Evolutionary conservation across 768 basidiomycete genomes (phyloP), one percentile per base, ranked within the genome.

Genomic region (Lactarius vividus): DNA sequence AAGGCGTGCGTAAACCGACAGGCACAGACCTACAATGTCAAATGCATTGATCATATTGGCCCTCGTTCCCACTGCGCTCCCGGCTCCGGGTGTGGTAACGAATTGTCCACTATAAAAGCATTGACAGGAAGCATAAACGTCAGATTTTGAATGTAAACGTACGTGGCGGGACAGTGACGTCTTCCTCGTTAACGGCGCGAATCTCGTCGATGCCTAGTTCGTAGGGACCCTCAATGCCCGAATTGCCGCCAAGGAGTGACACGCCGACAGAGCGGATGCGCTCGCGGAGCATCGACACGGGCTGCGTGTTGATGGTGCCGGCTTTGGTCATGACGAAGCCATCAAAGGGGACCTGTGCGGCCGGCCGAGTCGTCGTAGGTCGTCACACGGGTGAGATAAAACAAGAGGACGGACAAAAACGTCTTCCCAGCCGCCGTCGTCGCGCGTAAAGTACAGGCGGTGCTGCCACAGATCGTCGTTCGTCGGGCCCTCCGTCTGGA

Each of bases 401-500:
- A 33, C 66, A 49, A n/a, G 68, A 59, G 20, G 31, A 82, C 88
- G 71, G 69, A 92, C 92, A 72, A 88, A 88, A 18, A 96, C 74
- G 71, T 93, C 88, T 74, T 94, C 89, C 94, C 94, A 96, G 4
- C 80, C 77, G 29, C 85, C 83, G 64, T 88, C 83, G 31, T 80
- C 78, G 62, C 84, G 82, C 58, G 82, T 79, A 74, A 95, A 91
- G 76, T 85, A 92, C n/a, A 98, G 80, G 39, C 92, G 84, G 71
- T 98, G 95, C 73, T 97, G 96, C 88, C 92, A 98, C n/a, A 98
- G 79, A 74, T 96, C 94, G 42, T 87, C 89, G 58, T 86, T 83
- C 57, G 91, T 81, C 53, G 85, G 82, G 0, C 91, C 90, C 59
- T 94, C 90, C 2, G 94, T 96, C 75, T 97, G 95, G 55, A 98